These are phyloP conservation scores for Amphibolis antarctica DNA, from an alignment of 106 monocot genomes.

Conservation along the genomic window DNA sequence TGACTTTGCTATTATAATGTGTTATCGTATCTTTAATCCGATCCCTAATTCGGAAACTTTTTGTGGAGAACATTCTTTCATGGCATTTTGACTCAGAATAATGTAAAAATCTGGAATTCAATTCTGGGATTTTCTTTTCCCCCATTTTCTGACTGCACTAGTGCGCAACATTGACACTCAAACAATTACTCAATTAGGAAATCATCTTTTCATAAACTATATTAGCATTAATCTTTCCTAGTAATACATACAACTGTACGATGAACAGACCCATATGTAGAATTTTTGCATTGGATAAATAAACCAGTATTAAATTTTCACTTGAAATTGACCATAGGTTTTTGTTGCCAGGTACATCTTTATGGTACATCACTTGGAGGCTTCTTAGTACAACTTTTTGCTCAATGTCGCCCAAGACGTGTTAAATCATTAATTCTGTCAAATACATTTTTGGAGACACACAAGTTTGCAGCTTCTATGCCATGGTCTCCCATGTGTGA, in stretches of 20 bases:
- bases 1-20: too few species aligned
- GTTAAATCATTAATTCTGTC: slow-evolving; percentile 96
- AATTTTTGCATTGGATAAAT: too few species aligned
- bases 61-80: too few species aligned
- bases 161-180: too few species aligned
- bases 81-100: too few species aligned
- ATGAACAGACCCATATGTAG: not conserved
- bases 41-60: too few species aligned
- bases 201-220: not conserved
- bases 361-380: slow-evolving; percentile 98
- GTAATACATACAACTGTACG: not conserved
- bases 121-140: too few species aligned
- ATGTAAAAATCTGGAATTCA: too few species aligned
- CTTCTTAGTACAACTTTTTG: slow-evolving; percentile 85
- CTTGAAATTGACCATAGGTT: slow-evolving; percentile 1
- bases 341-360: slow-evolving; percentile 63
- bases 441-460: slow-evolving; percentile 84
- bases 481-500: slow-evolving; percentile 90
- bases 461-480: slow-evolving; percentile 79
- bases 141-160: too few species aligned
- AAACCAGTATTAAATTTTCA: too few species aligned
- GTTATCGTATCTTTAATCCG: too few species aligned
- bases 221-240: not conserved
- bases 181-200: too few species aligned
- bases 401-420: slow-evolving; percentile 79